These are phyloP conservation scores for Phytophthora pinifolia DNA, from an alignment of 352 stramenopile genomes.

Conservation along the genomic window DNA sequence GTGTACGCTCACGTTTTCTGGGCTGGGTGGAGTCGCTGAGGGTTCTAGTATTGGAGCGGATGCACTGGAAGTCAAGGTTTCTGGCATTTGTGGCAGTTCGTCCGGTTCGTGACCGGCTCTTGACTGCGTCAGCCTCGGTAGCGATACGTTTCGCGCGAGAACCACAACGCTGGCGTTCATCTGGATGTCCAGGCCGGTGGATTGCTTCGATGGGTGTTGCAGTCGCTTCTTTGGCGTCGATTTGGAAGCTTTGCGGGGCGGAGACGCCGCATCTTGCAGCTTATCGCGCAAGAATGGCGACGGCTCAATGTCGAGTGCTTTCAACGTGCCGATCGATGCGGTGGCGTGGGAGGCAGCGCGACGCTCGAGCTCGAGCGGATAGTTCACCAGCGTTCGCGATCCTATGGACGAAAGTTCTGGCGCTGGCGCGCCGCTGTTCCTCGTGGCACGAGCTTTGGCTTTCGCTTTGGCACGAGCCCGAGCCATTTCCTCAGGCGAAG, in stretches of 20 bases:
- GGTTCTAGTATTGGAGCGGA: constrained; percentile 23
- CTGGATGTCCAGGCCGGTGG: constrained; percentile 19
- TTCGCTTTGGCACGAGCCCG: constrained; percentile 17
- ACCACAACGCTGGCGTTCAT: constrained; percentile 40
- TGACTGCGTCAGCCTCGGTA: constrained; percentile 31
- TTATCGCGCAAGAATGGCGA: constrained; percentile 47
- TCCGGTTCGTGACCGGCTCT: constrained; percentile 6
- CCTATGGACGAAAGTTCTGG: constrained; percentile 7
- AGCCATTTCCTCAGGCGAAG: constrained; percentile 28
- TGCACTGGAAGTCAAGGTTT: constrained; percentile 24
- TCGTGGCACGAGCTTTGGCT: constrained; percentile 11
- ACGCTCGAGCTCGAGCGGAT: constrained; percentile 44
- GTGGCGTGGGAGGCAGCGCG: constrained; percentile 14
- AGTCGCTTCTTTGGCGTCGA: constrained; percentile 43
- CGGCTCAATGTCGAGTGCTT: constrained; percentile 36
- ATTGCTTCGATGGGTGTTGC: constrained; percentile 3
- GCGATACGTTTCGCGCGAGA: constrained; percentile 38
- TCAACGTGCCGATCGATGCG: constrained; percentile 8
- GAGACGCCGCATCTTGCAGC: constrained; percentile 17
- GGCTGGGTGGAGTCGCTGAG: constrained; percentile 1
- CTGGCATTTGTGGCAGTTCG: neutral
- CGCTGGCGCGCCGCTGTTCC: constrained; percentile 25
- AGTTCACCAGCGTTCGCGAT: constrained; percentile 30
- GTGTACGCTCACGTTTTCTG: constrained; percentile 40
- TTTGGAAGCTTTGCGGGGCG: constrained; percentile 23